Evolutionary conservation across 2,329 filamentous ascomycete genomes (phyloP).

Genomic region (Lojkania enalia): DNA sequence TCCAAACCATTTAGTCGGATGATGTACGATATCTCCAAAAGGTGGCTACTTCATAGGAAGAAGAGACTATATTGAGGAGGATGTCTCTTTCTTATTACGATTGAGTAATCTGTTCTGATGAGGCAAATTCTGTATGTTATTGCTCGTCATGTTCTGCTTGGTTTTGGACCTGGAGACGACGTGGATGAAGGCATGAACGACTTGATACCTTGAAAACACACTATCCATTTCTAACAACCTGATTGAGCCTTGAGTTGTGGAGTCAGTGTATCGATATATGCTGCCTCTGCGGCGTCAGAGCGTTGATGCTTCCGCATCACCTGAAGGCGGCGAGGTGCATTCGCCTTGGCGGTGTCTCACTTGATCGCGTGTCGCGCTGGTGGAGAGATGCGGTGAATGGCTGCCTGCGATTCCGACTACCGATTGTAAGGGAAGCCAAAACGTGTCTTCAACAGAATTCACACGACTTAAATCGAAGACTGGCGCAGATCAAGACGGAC

Average conservation of each 20-base stretch:
- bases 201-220: background rate
- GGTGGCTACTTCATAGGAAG: conserved; percentile 28
- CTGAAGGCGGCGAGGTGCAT: too few species aligned
- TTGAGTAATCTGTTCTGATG: background rate
- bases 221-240: background rate
- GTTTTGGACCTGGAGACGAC: too few species aligned
- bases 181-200: too few species aligned
- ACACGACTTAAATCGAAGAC: conserved; percentile 19
- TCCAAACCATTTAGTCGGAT: conserved; percentile 48
- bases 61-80: conserved; percentile 15
- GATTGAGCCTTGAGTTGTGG: too few species aligned
- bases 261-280: too few species aligned
- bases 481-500: conserved; percentile 8
- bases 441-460: conserved; percentile 35
- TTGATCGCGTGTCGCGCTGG: too few species aligned
- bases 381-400: conserved; percentile 13
- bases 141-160: too few species aligned
- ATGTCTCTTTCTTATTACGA: background rate
- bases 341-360: too few species aligned
- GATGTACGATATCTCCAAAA: conserved; percentile 28
- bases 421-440: conserved; percentile 16
- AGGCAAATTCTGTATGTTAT: background rate
- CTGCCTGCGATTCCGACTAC: conserved; percentile 33
- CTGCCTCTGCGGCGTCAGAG: too few species aligned
- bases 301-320: too few species aligned